These are phyloP conservation scores for Pyricularia pennisetigena DNA, from an alignment of 2,329 filamentous ascomycete genomes.

Conservation along the genomic window DNA sequence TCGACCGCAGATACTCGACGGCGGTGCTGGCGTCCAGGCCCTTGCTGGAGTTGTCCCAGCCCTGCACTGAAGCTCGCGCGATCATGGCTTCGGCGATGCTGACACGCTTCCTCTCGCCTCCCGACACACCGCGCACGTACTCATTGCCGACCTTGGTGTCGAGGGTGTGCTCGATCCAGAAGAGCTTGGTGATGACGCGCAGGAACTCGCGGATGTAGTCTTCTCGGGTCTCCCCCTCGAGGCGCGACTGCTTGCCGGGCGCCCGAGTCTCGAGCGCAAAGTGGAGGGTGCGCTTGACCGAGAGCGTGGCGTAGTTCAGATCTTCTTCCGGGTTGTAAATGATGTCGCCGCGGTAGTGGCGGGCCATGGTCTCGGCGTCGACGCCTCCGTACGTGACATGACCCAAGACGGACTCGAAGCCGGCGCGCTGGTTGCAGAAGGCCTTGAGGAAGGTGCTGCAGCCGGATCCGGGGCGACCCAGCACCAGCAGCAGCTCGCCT, in stretches of 20 bases:
- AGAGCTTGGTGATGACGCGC: slow-evolving; percentile 76
- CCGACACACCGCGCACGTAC: slow-evolving; percentile 49
- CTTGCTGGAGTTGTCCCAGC: slow-evolving; percentile 63
- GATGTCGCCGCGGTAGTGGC: slow-evolving; percentile 22
- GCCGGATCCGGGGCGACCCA: slow-evolving; percentile 46
- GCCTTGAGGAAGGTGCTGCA: slow-evolving; percentile 49
- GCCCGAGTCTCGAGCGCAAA: slow-evolving; percentile 44
- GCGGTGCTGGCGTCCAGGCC: slow-evolving; percentile 58
- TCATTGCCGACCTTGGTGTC: slow-evolving; percentile 61
- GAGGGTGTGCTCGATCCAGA: slow-evolving; percentile 87
- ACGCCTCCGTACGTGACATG: slow-evolving; percentile 52
- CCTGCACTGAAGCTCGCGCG: slow-evolving; percentile 50
- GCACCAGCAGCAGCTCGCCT: slow-evolving; percentile 47
- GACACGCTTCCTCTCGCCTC: slow-evolving; percentile 63
- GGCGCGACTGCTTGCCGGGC: slow-evolving; percentile 27
- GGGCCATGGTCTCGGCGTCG: slow-evolving; percentile 31
- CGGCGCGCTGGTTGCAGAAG: slow-evolving; percentile 58
- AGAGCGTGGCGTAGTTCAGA: slow-evolving; percentile 58
- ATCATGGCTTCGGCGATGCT: slow-evolving; percentile 64
- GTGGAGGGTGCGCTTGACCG: slow-evolving; percentile 54
- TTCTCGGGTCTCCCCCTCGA: slow-evolving; percentile 18
- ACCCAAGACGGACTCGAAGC: slow-evolving; percentile 54
- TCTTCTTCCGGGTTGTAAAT: slow-evolving; percentile 58
- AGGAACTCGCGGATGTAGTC: slow-evolving; percentile 71
- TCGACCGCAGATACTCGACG: slow-evolving; percentile 52